Base-by-base conservation (phyloP, 495 filamentous ascomycete species). In the Penicillium cataractarum region DNA sequence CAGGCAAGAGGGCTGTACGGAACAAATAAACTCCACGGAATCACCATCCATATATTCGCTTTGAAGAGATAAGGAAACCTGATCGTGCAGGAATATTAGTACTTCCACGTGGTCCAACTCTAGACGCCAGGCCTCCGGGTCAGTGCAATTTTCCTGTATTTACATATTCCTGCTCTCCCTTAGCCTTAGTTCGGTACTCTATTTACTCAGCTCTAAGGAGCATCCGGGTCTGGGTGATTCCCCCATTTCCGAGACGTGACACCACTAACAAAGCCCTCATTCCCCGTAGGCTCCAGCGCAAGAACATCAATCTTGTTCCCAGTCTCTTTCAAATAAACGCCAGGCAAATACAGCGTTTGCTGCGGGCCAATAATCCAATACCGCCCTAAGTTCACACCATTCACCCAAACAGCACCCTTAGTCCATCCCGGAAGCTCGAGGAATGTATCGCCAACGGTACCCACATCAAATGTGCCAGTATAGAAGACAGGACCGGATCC, bases 361-460 rank as follows among this genome's bases (percentile, higher is more conserved):
- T 82, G 79, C 6, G 78, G 78, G 0, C 79, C 79, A 22, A 83
- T 71, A 21, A 66, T 63, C 80, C 79, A 83, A 51, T 80, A 82
- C 12, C 78, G 68, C 12, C 80, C 79, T 0, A 83, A 64, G 53
- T 83, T 78, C 22, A 76, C 71, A 17, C 74, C 77, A 61, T 82
- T 83, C 9, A 83, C 78, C 75, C 75, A 83, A 0, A 82, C 76
- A 29, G 72, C 73, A 0, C 79, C 80, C 65, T 82, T 83, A 4
- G 75, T 71, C 57, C 77, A 77, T 24, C 65, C 67, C 1, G 75
- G 75, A 6, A 83, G 61, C 13, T 70, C 67, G 3, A 83, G 64
- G 63, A 75, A 83, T 2, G 79, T 82, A 57, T 81, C 78, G 12
- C 71, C 53, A 10, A 73, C 62, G 15, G 61, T 65, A 53, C 71